Percentiles rank a stretch among this genome's conserved stretches.
Conservation (phyloP, 2,329 filamentous ascomycete genomes). For the Pseudovirgaria hyperparasitica region DNA sequence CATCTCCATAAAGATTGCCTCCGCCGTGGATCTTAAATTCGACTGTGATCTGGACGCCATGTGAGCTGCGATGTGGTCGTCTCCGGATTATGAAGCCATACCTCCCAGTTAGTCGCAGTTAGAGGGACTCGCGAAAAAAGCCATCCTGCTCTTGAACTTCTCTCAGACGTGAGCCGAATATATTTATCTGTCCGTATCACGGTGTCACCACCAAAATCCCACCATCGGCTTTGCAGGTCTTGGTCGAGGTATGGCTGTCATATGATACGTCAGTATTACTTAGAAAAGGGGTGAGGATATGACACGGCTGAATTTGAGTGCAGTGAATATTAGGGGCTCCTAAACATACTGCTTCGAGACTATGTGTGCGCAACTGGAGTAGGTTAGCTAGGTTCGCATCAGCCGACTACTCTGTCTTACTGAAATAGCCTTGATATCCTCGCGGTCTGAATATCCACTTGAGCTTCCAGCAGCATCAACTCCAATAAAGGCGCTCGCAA, state of each 20-base stretch:
- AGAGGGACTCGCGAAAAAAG: conserved; percentile 87
- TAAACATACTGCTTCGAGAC: conserved; percentile 57
- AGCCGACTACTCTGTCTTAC: conserved; percentile 33
- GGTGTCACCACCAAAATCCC: conserved; percentile 94
- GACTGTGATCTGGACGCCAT: conserved; percentile 56
- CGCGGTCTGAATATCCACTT: conserved; percentile 23
- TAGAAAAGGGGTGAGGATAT: neutral
- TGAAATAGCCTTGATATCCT: conserved; percentile 51
- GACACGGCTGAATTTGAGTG: too few species aligned
- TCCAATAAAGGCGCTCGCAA: conserved; percentile 22
- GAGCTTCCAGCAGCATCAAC: too few species aligned
- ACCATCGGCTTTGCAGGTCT: conserved; percentile 97
- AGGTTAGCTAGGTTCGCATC: conserved; percentile 44
- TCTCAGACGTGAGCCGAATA: conserved; percentile 82
- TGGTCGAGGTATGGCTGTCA: conserved; percentile 86
- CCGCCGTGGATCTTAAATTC: conserved; percentile 90
- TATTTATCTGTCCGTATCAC: conserved; percentile 70
- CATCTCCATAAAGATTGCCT: conserved; percentile 86
- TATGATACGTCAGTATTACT: conserved; percentile 1
- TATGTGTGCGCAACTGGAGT: conserved; percentile 89
- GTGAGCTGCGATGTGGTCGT: conserved; percentile 11
- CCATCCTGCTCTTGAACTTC: conserved; percentile 83
- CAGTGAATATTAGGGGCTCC: too few species aligned
- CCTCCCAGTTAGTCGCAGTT: conserved; percentile 97
- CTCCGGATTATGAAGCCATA: conserved; percentile 18